phyloP scores from a whole-genome alignment of 805 yeast genomes.

The Starmera caribaea region DNA sequence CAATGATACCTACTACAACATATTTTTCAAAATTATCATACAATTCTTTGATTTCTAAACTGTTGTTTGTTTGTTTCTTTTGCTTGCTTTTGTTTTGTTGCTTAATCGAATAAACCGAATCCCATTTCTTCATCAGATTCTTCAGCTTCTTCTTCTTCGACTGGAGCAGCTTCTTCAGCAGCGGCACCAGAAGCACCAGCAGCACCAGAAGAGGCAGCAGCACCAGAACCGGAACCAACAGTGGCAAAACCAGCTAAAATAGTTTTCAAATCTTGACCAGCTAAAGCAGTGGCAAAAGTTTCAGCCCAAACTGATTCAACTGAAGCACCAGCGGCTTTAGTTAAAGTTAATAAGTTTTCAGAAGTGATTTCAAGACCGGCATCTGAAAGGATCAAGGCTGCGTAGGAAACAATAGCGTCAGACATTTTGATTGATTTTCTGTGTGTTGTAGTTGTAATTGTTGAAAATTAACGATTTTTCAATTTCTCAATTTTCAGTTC shows the following conservation, averaged over 20 bases:
- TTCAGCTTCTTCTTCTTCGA: constrained; percentile 50
- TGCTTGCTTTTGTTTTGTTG: too few species aligned
- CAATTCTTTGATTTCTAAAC: too few species aligned
- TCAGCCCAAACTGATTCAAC: constrained; percentile 75
- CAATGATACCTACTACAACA: too few species aligned
- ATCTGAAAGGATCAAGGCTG: constrained; percentile 97
- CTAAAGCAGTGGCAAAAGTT: constrained; percentile 74
- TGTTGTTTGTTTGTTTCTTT: too few species aligned
- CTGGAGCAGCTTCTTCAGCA: constrained; percentile 40
- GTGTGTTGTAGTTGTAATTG: background rate
- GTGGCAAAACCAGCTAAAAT: constrained; percentile 50
- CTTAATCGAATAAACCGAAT: constrained; percentile 83
- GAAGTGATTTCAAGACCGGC: constrained; percentile 90
- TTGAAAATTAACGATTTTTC: too few species aligned
- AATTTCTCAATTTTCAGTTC: too few species aligned
- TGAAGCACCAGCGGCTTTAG: constrained; percentile 69
- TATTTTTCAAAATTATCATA: too few species aligned
- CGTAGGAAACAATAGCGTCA: constrained; percentile 93
- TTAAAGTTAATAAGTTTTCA: constrained; percentile 66
- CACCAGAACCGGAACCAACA: constrained; percentile 41
- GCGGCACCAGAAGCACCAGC: constrained; percentile 40
- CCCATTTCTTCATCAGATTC: constrained; percentile 83
- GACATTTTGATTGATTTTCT: constrained; percentile 44
- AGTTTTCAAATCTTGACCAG: constrained; percentile 65
- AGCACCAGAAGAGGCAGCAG: constrained; percentile 37